Conservation (phyloP, 2,329 filamentous ascomycete genomes). For the Alternaria gaisen region DNA sequence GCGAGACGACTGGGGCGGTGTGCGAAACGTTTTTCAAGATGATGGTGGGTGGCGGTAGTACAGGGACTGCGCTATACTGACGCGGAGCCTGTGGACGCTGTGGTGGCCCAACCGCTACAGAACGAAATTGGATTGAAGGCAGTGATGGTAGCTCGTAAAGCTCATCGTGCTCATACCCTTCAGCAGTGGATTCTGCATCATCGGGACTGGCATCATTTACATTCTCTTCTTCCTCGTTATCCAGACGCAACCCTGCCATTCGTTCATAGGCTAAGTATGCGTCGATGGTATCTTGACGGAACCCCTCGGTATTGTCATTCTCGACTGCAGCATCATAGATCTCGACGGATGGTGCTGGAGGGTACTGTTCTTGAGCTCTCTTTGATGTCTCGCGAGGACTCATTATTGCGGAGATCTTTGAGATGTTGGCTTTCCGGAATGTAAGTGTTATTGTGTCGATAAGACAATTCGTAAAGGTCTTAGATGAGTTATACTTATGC, state of each 20-base stretch:
- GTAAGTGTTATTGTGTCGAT: neutral
- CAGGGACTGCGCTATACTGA: neutral
- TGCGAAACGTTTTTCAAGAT: neutral
- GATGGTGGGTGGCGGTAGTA: neutral
- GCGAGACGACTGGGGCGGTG: neutral
- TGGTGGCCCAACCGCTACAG: neutral
- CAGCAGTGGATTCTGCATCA: neutral
- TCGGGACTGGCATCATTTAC: neutral
- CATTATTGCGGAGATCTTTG: neutral
- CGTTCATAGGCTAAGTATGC: neutral
- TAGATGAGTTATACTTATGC: neutral
- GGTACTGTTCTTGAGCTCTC: neutral
- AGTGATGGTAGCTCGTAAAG: neutral
- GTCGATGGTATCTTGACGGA: neutral
- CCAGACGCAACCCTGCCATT: neutral
- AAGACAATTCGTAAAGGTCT: neutral
- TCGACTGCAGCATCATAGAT: neutral
- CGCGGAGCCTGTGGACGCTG: neutral
- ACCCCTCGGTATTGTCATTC: neutral
- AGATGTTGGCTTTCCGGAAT: no score
- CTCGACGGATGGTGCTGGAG: slow-evolving; percentile 2
- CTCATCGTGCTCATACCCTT: neutral
- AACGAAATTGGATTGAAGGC: neutral
- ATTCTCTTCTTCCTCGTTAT: neutral
- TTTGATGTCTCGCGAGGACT: neutral